phyloP scores from a whole-genome alignment of 768 basidiomycete genomes.

The Trametes cubensis region DNA sequence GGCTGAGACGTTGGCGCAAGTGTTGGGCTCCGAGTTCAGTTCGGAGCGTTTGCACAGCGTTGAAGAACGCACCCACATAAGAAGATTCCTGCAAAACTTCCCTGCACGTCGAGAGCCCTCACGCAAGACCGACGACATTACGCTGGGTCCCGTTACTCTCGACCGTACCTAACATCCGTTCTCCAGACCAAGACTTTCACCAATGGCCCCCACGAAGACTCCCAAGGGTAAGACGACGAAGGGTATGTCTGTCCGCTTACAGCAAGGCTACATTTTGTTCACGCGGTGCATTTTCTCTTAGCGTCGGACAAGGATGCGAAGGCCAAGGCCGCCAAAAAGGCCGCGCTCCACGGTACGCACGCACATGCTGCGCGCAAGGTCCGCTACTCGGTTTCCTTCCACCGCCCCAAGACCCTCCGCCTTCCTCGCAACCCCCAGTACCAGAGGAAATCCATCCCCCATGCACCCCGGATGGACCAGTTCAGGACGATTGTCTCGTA shows the following conservation, averaged over 20 bases:
- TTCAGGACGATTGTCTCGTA: conserved; percentile 92
- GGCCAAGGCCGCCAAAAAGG: conserved; percentile 96
- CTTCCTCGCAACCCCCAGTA: conserved; percentile 86
- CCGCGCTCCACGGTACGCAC: conserved; percentile 85
- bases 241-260: conserved; percentile 37
- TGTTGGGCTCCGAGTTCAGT: too few relatives aligned
- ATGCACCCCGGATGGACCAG: conserved; percentile 95
- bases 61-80: too few relatives aligned
- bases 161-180: not conserved
- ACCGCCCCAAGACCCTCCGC: conserved; percentile 91
- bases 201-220: conserved; percentile 72
- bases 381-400: conserved; percentile 87
- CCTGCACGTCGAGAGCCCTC: conserved; percentile 8
- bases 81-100: too few relatives aligned
- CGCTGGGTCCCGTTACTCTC: not conserved
- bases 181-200: conserved; percentile 22
- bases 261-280: not conserved
- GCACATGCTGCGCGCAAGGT: conserved; percentile 78
- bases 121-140: not conserved
- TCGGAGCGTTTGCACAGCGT: too few relatives aligned
- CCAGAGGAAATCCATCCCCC: conserved; percentile 92
- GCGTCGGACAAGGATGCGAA: conserved; percentile 51
- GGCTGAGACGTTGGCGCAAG: too few relatives aligned
- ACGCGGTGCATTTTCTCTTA: conserved; percentile 9
- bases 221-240: conserved; percentile 62